phyloP scores from a whole-genome alignment of 1,139 yeast genomes.

The Citeromyces siamensis region DNA sequence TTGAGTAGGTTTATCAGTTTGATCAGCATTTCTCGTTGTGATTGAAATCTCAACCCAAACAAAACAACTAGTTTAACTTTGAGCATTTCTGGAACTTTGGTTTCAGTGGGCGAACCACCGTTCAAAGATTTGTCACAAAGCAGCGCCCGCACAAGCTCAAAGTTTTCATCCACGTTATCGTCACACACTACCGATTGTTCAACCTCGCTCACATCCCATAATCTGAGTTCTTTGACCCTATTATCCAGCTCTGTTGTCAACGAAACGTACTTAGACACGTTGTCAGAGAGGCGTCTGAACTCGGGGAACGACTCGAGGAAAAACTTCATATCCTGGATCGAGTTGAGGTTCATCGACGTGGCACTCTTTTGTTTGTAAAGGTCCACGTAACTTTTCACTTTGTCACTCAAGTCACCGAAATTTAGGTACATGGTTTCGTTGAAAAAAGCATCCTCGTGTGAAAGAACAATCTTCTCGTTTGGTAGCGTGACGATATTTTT shows the following conservation, averaged over 20 bases:
- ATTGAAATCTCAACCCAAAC: slow-evolving; percentile 59
- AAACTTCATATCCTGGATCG: slow-evolving; percentile 79
- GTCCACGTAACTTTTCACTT: slow-evolving; percentile 75
- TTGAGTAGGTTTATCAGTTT: slow-evolving; percentile 24
- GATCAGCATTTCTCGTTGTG: slow-evolving; percentile 23
- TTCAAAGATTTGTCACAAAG: slow-evolving; percentile 17
- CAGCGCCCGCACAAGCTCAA: slow-evolving; percentile 31
- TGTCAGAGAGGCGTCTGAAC: slow-evolving; percentile 74
- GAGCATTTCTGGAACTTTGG: slow-evolving; percentile 13
- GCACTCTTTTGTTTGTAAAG: slow-evolving; percentile 53
- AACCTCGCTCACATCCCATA: slow-evolving; percentile 82
- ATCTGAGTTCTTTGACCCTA: slow-evolving; percentile 41
- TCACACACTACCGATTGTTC: slow-evolving; percentile 79
- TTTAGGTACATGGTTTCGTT: slow-evolving; percentile 74
- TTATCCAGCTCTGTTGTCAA: slow-evolving; percentile 77
- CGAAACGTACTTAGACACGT: slow-evolving; percentile 89
- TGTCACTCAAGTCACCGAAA: slow-evolving; percentile 90
- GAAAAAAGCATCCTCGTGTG: slow-evolving; percentile 67
- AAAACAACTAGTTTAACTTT: slow-evolving; percentile 56
- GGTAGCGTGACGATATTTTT: slow-evolving; percentile 69
- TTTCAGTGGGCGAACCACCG: slow-evolving; percentile 4
- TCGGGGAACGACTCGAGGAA: slow-evolving; percentile 92
- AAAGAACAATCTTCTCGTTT: slow-evolving; percentile 42
- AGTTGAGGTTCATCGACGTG: slow-evolving; percentile 54
- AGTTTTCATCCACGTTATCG: slow-evolving; percentile 35